Conservation (phyloP, 148 eudicot genomes). For the Rhododendron kiyosumense region DNA sequence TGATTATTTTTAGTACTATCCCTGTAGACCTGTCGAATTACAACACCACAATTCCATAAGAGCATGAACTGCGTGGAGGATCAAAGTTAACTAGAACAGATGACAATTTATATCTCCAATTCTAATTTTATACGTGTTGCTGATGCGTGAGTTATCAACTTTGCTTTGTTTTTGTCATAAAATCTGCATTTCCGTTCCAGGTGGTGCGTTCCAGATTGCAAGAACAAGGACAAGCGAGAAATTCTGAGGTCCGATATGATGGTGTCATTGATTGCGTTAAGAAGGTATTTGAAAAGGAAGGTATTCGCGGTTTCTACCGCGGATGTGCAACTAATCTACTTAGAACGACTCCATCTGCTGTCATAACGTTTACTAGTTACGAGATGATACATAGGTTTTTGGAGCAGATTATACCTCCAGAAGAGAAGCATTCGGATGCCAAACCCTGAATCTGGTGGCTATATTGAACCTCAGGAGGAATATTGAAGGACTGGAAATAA, state of each 20-base stretch:
- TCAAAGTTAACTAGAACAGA: not conserved
- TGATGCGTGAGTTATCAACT: not conserved
- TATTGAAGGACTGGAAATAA: not conserved
- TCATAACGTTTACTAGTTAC: constrained; percentile 86
- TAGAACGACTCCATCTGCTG: constrained; percentile 84
- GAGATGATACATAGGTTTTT: constrained; percentile 80
- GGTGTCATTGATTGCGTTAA: constrained; percentile 75
- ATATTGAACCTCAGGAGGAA: constrained; percentile 5
- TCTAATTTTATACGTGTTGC: not conserved
- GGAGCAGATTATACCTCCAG: constrained; percentile 33
- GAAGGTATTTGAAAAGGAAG: constrained; percentile 39
- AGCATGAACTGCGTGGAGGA: not conserved
- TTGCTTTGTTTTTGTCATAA: not conserved
- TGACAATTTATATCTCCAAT: not conserved
- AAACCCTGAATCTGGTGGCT: constrained; percentile 26
- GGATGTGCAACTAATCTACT: constrained; percentile 92
- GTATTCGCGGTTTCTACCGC: constrained; percentile 73
- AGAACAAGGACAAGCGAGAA: constrained; percentile 76
- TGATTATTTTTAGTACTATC: not conserved
- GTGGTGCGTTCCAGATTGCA: constrained; percentile 88
- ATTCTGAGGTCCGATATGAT: constrained; percentile 40
- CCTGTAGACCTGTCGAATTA: not conserved
- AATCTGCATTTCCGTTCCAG: constrained; percentile 24
- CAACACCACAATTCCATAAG: not conserved
- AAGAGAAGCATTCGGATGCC: constrained; percentile 23